Percentiles rank a stretch among this genome's conserved stretches.
Conservation (phyloP, 2,329 filamentous ascomycete species). For the Ophiocordyceps camponoti-saundersi region DNA sequence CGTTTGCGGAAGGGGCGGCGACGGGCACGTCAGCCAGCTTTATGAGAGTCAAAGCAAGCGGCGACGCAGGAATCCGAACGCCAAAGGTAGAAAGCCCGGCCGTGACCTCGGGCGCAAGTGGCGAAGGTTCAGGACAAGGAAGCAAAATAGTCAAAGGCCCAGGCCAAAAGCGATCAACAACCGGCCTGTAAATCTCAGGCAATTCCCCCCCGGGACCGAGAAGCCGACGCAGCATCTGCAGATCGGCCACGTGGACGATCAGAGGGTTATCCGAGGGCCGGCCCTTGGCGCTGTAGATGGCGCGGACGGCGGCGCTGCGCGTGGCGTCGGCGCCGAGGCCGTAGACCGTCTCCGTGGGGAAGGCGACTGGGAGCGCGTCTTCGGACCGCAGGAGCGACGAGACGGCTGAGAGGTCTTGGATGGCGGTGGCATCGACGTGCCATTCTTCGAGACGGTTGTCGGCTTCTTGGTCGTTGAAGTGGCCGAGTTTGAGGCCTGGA, state of each 20-base stretch:
- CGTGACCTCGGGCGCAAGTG: conserved; percentile 80
- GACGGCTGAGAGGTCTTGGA: conserved; percentile 38
- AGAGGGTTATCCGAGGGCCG: conserved; percentile 87
- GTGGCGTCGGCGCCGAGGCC: conserved; percentile 94
- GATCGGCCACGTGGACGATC: conserved; percentile 77
- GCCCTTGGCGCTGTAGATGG: conserved; percentile 87
- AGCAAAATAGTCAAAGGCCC: conserved; percentile 85
- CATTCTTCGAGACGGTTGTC: conserved; percentile 22
- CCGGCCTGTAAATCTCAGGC: conserved; percentile 56
- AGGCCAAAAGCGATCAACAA: conserved; percentile 83
- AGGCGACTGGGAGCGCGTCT: conserved; percentile 66
- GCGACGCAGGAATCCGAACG: conserved; percentile 71
- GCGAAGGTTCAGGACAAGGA: conserved; percentile 51
- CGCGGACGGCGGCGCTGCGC: conserved; percentile 61
- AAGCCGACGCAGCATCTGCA: conserved; percentile 55
- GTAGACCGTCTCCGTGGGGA: conserved; percentile 96
- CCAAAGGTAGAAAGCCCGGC: conserved; percentile 74
- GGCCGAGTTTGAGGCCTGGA: conserved; percentile 14
- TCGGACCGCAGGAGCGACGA: conserved; percentile 44
- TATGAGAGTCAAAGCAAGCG: conserved; percentile 79
- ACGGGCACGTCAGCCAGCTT: conserved; percentile 60
- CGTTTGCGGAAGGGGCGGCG: conserved; percentile 86
- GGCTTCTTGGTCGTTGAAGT: conserved; percentile 12
- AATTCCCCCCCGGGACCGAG: conserved; percentile 33
- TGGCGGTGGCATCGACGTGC: conserved; percentile 17